These are phyloP conservation scores for Paraglomus brasilianum DNA, from an alignment of 192 early-diverging fungal genomes.

Conservation along the genomic window DNA sequence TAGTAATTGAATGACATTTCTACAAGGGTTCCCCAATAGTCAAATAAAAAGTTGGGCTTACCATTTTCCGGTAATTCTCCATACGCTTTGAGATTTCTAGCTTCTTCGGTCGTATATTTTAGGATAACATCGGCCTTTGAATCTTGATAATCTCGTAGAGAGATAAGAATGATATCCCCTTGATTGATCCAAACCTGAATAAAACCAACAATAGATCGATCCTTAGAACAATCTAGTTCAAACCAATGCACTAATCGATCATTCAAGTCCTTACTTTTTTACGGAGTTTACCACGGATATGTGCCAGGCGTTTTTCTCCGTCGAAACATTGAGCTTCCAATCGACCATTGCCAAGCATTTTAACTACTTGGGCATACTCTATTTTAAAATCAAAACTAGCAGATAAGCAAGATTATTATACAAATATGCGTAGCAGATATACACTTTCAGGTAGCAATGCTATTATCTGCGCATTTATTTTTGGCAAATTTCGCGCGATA, in stretches of 20 bases:
- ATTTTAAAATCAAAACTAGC: background rate
- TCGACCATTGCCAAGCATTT: slow-evolving; percentile 97
- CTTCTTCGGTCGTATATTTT: slow-evolving; percentile 97
- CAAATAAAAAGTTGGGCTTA: slow-evolving; percentile 35
- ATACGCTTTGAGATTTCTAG: slow-evolving; percentile 84
- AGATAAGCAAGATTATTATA: background rate
- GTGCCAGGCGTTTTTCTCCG: slow-evolving; percentile 85
- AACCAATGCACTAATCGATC: background rate
- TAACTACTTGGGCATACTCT: slow-evolving; percentile 93
- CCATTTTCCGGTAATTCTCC: slow-evolving; percentile 92
- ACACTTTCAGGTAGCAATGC: no score
- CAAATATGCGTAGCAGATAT: no score
- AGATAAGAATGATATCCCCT: slow-evolving; percentile 89
- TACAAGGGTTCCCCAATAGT: background rate
- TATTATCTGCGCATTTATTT: no score
- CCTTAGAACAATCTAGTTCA: background rate
- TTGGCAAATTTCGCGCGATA: background rate
- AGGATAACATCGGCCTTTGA: slow-evolving; percentile 92
- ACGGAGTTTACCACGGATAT: slow-evolving; percentile 97
- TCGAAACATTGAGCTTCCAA: slow-evolving; percentile 88
- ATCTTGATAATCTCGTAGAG: slow-evolving; percentile 91
- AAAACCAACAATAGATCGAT: background rate
- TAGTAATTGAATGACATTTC: slow-evolving; percentile 5
- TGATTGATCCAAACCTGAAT: slow-evolving; percentile 76
- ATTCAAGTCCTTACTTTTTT: slow-evolving; percentile 71